Conservation (phyloP, 352 stramenopile genomes). For the Phytophthora chlamydospora region DNA sequence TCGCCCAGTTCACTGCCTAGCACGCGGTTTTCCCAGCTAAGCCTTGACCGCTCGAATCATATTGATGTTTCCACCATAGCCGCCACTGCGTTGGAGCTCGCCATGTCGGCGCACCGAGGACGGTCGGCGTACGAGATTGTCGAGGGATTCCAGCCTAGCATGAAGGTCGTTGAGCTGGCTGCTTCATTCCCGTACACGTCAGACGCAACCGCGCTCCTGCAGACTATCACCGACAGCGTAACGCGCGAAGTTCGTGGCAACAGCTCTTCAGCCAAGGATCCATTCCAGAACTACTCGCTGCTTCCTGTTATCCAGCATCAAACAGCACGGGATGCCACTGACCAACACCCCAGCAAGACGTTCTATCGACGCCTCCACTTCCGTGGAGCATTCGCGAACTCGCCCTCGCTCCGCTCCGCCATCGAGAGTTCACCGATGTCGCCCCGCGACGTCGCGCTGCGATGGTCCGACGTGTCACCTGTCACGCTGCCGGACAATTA, state of each 20-base stretch:
- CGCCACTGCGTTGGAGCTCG: slow-evolving; percentile 61
- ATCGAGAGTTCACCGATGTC: slow-evolving; percentile 39
- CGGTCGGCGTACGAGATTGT: slow-evolving; percentile 48
- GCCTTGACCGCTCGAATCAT: slow-evolving; percentile 37
- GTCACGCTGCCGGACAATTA: slow-evolving; percentile 28
- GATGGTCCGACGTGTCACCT: slow-evolving; percentile 45
- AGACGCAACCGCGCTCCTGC: slow-evolving; percentile 44
- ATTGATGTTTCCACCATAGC: slow-evolving; percentile 38
- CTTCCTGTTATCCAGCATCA: slow-evolving; percentile 38
- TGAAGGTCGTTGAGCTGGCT: slow-evolving; percentile 64
- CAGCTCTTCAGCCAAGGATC: slow-evolving; percentile 10
- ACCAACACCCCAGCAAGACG: slow-evolving; percentile 22
- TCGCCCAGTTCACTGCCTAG: slow-evolving; percentile 29
- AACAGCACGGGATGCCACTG: slow-evolving; percentile 1
- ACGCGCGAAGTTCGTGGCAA: slow-evolving; percentile 19
- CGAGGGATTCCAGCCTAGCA: slow-evolving; percentile 52
- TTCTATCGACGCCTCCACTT: slow-evolving; percentile 59
- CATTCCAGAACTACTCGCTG: slow-evolving; percentile 44
- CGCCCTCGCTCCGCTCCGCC: slow-evolving; percentile 24
- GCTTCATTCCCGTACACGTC: slow-evolving; percentile 45
- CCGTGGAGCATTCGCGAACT: slow-evolving; percentile 46
- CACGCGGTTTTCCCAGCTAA: slow-evolving; percentile 38
- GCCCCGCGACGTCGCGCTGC: slow-evolving; percentile 36
- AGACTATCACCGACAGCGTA: slow-evolving; percentile 25
- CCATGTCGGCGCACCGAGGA: slow-evolving; percentile 46